Base-by-base conservation (phyloP, 169 alveolate species). In the Fabrea salina region DNA sequence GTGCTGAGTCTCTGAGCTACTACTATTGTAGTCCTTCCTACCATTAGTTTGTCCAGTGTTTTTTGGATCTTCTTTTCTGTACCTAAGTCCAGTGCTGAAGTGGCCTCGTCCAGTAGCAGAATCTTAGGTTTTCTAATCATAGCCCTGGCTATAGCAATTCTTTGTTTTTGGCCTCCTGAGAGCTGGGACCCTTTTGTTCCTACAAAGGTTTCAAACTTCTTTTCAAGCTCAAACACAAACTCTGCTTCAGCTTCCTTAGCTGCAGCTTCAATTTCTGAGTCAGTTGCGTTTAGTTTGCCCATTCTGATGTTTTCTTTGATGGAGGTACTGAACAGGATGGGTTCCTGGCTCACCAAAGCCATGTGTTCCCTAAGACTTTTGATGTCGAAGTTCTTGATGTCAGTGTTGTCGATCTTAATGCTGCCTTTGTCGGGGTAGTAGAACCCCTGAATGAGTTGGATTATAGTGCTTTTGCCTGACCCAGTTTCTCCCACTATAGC, bases 41-140 rank as follows among this genome's bases (percentile, higher is more conserved):
- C 33, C 71, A 58, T 58, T 5, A 58, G 19, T 66, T 70, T 82
- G 49, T 47, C 84, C 33, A 96, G 85, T 56, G 97, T 91, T 56
- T 78, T 64, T 75, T 94, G 94, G 16, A 96, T 96, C 64, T 93
- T 86, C 61, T 85, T 86, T 82, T 96, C 99, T 16, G 94, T 90
- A 67, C 83, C 84, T 53, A 94, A 89, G 82, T 97, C 99, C 64
- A 96, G 79, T 16, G 97, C 95, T 56, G 97, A 86, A n/a, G 98
- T 95, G 13, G 99, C 98, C 84, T 97, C 99, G 84, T 97, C 99
- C 40, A 97, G 82, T 2, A 97, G 83, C 53, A 97, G 66, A 53
- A 96, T 80, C 53, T 90, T 92, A 1, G 98, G 95, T 53, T 97
- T 76, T 43, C 81, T 85, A 22, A 76, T 40, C 32, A 84, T 56